Conservation (phyloP, 345 rosid genomes). For the Firmiana major region DNA sequence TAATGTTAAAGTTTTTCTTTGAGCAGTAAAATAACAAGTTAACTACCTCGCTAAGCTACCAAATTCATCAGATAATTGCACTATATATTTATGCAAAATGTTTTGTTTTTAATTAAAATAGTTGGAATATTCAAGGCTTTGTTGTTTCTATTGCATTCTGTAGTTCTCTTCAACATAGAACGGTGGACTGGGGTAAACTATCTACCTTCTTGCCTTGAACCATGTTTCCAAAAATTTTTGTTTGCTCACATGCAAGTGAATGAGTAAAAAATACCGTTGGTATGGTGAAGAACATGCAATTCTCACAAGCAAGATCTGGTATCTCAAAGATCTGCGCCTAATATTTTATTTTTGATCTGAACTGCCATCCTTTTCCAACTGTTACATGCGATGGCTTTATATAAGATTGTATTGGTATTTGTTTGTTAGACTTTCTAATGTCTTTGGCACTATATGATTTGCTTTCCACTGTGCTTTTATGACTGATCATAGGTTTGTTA, state of each 20-base stretch:
- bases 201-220: neutral
- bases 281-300: neutral
- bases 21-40: neutral
- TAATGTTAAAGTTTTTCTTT: neutral
- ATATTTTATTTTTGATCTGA: neutral
- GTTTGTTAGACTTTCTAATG: neutral
- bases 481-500: neutral
- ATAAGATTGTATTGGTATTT: neutral
- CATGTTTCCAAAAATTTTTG: neutral
- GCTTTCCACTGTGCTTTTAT: neutral
- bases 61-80: neutral
- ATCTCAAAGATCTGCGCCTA: neutral
- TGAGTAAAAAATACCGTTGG: neutral
- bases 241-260: neutral
- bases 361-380: neutral
- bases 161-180: neutral
- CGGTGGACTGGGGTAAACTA: neutral
- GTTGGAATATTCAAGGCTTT: neutral
- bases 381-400: neutral
- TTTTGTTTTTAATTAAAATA: neutral
- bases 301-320: neutral
- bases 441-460: neutral
- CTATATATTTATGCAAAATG: neutral
- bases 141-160: neutral
- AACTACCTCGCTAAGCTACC: neutral